Evolutionary conservation across 129 eudicot species (phyloP), one percentile per base, ranked within the genome.

Genomic region (Chrysanthemum makinoi): DNA sequence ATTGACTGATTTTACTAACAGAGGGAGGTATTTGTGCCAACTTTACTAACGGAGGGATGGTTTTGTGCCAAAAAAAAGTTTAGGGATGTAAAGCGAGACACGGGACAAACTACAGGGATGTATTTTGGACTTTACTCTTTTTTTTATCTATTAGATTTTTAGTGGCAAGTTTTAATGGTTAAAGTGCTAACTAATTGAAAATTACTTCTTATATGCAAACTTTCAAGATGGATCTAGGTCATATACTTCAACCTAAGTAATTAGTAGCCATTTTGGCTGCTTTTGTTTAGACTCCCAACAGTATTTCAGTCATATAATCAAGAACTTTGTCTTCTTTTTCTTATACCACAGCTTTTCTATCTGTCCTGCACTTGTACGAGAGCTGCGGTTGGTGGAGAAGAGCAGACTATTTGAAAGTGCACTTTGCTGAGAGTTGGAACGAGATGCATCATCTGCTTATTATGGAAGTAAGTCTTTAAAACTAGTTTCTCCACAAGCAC

Each of bases 341-440:
- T 7, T 35, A 49, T 35, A 19, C 75, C 77, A 74, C 91, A 94
- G 99, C 99, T 47, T 95, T 95, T 74, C 84, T 95, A 77, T 95
- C 99, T 56, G 96, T 95, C 62, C 83, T 95, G 70, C 99, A 90
- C 80, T 26, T 95, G 94, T 90, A 95, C 26, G 96, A 95, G 87
- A 90, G 81, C 67, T 90, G 91, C 72, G 99, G 99, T 73, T 95
- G 99, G 99, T 90, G 99, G 99, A 86, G 99, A 84, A 80, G 92
- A 80, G 95, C 96, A 63, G 99, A 95, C 68, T 95, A 95, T 78
- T 81, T 95, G 79, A 87, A 95, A 80, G 97, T 95, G 50, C 99
- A 95, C 83, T 95, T 90, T 79, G 99, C 99, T 59, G 96, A 95
- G 87, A 95, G 96, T 89, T 95, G 99, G 99, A 95, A 95, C 74